These are phyloP conservation scores for Ganoderma meredithae DNA, from an alignment of 1,284 basidiomycete genomes.

Conservation along the genomic window DNA sequence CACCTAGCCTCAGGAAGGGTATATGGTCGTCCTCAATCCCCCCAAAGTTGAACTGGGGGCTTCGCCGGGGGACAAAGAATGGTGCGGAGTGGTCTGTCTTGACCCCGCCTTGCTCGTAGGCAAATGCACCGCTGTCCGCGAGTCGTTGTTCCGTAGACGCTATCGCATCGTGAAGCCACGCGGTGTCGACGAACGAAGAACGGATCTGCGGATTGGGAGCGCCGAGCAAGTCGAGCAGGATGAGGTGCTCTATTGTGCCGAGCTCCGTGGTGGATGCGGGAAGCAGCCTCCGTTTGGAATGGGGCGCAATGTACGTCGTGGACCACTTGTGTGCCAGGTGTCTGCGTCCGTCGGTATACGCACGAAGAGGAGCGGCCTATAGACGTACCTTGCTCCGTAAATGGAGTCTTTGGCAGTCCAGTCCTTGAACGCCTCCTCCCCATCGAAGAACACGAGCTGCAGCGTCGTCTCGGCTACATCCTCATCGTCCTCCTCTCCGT, in stretches of 20 bases:
- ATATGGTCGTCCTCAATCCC: conserved; percentile 95
- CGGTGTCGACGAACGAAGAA: conserved; percentile 88
- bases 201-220: conserved; percentile 74
- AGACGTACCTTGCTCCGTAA: conserved; percentile 86
- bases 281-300: conserved; percentile 67
- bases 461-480: conserved; percentile 85
- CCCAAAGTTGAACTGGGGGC: conserved; percentile 51
- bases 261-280: conserved; percentile 65
- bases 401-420: conserved; percentile 94
- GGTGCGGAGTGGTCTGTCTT: conserved; percentile 60
- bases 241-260: conserved; percentile 86
- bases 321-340: conserved; percentile 89
- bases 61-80: conserved; percentile 66
- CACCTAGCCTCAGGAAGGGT: conserved; percentile 87
- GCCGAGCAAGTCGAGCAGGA: conserved; percentile 91
- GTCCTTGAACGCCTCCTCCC: conserved; percentile 93
- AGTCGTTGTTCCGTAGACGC: conserved; percentile 72
- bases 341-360: conserved; percentile 48
- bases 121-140: conserved; percentile 65
- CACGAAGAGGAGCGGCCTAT: neutral
- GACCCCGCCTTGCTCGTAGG: conserved; percentile 48
- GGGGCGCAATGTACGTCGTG: conserved; percentile 67
- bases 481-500: conserved; percentile 73
- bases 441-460: conserved; percentile 97
- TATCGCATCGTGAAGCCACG: conserved; percentile 88